Evolutionary conservation across 2,329 filamentous ascomycete genomes (phyloP).

Genomic region (Dothistroma pini): DNA sequence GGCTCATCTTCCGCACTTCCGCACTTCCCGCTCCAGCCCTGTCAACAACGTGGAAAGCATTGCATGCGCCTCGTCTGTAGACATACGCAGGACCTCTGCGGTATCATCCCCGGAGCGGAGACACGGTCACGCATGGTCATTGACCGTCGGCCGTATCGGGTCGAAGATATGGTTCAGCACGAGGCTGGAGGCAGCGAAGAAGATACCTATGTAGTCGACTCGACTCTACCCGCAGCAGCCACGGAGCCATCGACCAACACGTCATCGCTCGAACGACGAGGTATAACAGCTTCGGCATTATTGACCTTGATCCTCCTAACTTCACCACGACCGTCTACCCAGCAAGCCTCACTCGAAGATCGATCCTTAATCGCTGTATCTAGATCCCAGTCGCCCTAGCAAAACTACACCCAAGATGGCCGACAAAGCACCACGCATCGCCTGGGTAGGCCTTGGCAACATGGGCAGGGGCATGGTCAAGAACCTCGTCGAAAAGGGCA

Average conservation of each 20-base stretch:
- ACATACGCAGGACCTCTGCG: background rate
- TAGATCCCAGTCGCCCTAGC: background rate
- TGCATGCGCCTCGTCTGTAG: background rate
- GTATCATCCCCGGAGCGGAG: background rate
- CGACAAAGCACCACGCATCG: constrained; percentile 41
- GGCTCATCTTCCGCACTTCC: background rate
- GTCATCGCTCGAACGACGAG: background rate
- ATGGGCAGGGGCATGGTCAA: constrained; percentile 84
- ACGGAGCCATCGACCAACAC: background rate
- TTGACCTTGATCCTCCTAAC: background rate
- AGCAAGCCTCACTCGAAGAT: background rate
- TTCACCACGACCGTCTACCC: background rate
- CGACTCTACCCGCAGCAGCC: background rate
- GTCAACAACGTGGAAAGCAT: no score
- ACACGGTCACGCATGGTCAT: background rate
- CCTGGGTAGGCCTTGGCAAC: constrained; percentile 83
- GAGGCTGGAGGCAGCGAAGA: background rate
- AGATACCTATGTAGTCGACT: background rate
- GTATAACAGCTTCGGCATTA: background rate
- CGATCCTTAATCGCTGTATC: background rate
- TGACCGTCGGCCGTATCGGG: background rate
- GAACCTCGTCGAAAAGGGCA: constrained; percentile 76
- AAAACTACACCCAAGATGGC: constrained; percentile 9
- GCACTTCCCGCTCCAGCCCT: background rate
- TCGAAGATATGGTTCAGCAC: background rate